Percentiles rank a stretch among this genome's conserved stretches.
phyloP scores from a whole-genome alignment of 257 asterid species.

The Solanum chiquidenum region DNA sequence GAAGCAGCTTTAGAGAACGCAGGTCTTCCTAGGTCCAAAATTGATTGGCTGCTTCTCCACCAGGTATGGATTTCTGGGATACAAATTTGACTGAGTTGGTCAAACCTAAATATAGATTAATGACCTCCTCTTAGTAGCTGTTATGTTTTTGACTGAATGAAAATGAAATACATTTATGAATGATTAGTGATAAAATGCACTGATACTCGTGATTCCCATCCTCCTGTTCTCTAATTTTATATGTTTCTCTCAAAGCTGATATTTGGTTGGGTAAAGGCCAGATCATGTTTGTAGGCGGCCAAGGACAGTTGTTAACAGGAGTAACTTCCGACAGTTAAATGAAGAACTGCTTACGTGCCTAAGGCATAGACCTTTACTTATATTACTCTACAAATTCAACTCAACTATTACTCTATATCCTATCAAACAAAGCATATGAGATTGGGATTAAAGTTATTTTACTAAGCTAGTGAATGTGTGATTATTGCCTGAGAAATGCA shows the following conservation, averaged over 20 bases:
- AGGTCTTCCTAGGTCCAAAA: constrained; percentile 54
- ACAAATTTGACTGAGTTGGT: background rate
- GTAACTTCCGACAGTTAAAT: background rate
- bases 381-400: background rate
- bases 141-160: background rate
- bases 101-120: background rate
- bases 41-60: constrained; percentile 93
- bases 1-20: constrained; percentile 71
- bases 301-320: background rate
- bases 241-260: background rate
- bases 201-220: background rate
- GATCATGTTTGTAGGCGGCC: background rate
- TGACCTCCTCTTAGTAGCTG: background rate
- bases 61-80: constrained; percentile 46
- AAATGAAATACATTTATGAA: background rate
- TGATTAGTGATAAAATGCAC: background rate
- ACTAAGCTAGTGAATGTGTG: background rate
- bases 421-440: background rate
- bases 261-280: background rate
- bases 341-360: background rate
- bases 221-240: background rate
- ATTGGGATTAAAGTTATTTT: background rate
- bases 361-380: background rate
- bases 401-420: background rate
- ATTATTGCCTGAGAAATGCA: background rate